Base-by-base conservation (phyloP, 176 grass and related monocot genomes). In the Oryza officinalis region DNA sequence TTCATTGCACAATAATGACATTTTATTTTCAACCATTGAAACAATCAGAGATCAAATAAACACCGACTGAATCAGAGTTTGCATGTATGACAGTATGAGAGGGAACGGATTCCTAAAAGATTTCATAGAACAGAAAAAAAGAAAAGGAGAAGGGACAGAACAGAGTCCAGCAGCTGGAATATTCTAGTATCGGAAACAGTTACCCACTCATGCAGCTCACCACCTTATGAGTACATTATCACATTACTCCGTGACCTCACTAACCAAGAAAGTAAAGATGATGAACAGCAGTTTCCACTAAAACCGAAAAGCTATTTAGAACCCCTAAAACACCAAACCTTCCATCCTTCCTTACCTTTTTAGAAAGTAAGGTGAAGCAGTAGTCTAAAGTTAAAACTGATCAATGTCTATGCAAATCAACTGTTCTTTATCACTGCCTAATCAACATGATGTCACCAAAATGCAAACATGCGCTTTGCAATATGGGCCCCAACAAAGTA, bases 361-460 rank as follows among this genome's bases (percentile, higher is more conserved):
- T 40, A 54, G 44, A 80, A 74, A 73, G 68, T 43, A 74, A 15
- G 61, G 43, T 57, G 59, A 81, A 75, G 46, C 1, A 9, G 13
- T 46, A 67, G 85, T 20, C 77, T 26, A 81, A 81, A 75, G 60
- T 73, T 86, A 52, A 66, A 66, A 66, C 5, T 49, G 68, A 35
- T 35, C 33, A 37, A 63, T 5, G n/a, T 61, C 57, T 61, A 14
- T 80, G 28, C 40, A 86, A 80, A 80, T 57, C 59, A 65, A 86
- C 54, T 1, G 10, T 64, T 76, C 49, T 80, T 50, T 17, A 54
- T 57, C 52, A 57, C 52, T 57, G 61, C 69, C 60, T 67, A 28
- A 77, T 27, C 33, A 30, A 78, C 60, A 75, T 87, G 85, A 87
- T 46, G 85, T 69, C 78, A 87, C 71, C 46, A 20, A 43, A 81